Evolutionary conservation across 805 yeast species (phyloP).

Genomic region (Yamadazyma endophytica): DNA sequence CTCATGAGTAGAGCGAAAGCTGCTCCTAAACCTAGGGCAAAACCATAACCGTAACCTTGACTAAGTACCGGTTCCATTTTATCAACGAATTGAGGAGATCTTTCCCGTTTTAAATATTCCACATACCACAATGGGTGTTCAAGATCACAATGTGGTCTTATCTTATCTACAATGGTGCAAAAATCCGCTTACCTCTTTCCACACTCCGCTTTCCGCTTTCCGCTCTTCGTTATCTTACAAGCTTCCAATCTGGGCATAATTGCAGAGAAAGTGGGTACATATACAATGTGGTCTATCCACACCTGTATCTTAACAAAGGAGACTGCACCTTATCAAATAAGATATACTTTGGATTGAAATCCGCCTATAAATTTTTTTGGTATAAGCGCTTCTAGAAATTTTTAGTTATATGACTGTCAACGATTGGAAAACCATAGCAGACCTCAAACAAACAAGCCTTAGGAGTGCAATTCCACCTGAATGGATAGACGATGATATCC

Average conservation of each 20-base stretch:
- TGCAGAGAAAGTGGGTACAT: too few relatives aligned
- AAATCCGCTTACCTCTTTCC: too few relatives aligned
- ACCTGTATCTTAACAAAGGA: neutral
- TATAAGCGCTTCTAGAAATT: neutral
- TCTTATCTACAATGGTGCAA: too few relatives aligned
- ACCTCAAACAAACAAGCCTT: neutral
- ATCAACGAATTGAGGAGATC: too few relatives aligned
- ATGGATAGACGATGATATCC: slow-evolving; percentile 2
- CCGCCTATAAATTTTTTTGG: neutral
- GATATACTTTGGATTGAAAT: neutral
- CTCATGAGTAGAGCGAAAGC: slow-evolving; percentile 40
- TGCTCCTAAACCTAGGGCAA: slow-evolving; percentile 41
- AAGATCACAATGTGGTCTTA: too few relatives aligned
- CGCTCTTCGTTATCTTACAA: too few relatives aligned
- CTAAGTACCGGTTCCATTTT: slow-evolving; percentile 7
- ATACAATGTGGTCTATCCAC: neutral
- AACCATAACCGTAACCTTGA: slow-evolving; percentile 34
- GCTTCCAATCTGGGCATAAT: too few relatives aligned
- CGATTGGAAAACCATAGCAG: slow-evolving; percentile 3
- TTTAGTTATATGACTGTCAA: neutral
- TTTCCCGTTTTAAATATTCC: too few relatives aligned
- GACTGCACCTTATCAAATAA: neutral
- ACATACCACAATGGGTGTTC: too few relatives aligned
- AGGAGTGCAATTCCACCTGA: slow-evolving; percentile 2
- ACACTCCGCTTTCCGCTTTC: too few relatives aligned